Base-by-base conservation (phyloP, 2,329 filamentous ascomycete genomes). In the Curvularia sp. region DNA sequence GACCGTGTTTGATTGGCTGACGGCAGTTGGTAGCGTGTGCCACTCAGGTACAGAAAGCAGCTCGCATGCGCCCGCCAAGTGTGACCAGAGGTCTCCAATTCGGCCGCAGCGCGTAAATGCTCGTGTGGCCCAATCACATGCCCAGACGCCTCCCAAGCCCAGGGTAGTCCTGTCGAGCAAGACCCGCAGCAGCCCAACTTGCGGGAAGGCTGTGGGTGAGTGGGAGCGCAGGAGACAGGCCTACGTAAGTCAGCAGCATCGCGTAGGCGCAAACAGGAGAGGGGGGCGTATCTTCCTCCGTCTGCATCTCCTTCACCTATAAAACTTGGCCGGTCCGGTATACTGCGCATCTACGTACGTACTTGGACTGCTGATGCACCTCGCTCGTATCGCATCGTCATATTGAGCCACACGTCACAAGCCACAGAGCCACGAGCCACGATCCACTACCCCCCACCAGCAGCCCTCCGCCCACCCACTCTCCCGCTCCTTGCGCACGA, bases 71-170 rank as follows among this genome's bases (percentile, higher is more conserved):
- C 65, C 58, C 60, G 70, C 72, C 70, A 73, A 74, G 71, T 71
- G 71, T 73, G 71, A 72, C 58, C 57, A 59, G 59, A 46, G 67
- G 69, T 59, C 69, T 53, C 42, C 46, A 64, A 67, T 60, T 60
- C 69, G 72, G 72, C 63, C 72, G 64, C 67, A 63, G 73, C 70
- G 72, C 69, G 69, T 74, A 73, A 61, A 64, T 49, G 47, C 42
- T 55, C 23, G 23, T 28, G 48, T 13, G 21, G 47, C 12, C 69
- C 71, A 73, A 73, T 73, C 56, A 71, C 55, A 64, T 34, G 53
- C 5, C 34, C 50, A 56, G 61, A 60, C 59, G 59, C 63, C 46
- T 65, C 60, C 59, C 63, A 60, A 60, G 61, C 60, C 59, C 50
- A 43, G 50, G 41, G 55, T 57, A 59, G 34, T 57, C 57, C 30